Evolutionary conservation across 2,329 filamentous ascomycete species (phyloP).

Genomic region (Parastagonospora avenae): DNA sequence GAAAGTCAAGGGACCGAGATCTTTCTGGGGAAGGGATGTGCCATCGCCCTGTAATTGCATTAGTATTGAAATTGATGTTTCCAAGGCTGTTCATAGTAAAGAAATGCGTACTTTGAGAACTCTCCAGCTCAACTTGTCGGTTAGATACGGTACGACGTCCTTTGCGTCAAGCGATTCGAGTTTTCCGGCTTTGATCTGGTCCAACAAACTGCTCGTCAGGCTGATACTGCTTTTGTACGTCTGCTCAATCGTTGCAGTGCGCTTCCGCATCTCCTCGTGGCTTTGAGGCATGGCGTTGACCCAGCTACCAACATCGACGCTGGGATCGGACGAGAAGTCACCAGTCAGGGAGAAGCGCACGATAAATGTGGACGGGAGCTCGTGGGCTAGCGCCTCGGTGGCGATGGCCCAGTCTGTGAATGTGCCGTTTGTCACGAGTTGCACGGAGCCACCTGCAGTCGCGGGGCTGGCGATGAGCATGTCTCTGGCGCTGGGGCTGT

Average conservation of each 20-base stretch:
- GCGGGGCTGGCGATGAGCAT: background rate
- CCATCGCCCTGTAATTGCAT: conserved; percentile 20
- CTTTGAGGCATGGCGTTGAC: conserved; percentile 23
- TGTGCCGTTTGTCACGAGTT: background rate
- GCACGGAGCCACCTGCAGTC: background rate
- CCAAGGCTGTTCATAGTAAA: background rate
- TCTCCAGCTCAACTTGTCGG: conserved; percentile 33
- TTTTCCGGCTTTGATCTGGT: conserved; percentile 20
- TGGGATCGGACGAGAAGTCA: conserved; percentile 18
- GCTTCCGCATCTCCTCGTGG: conserved; percentile 54
- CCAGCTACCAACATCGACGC: conserved; percentile 33
- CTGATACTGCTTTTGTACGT: conserved; percentile 21
- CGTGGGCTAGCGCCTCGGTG: conserved; percentile 6
- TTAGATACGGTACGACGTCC: conserved; percentile 35
- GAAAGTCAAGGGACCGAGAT: conserved; percentile 19
- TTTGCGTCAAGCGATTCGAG: conserved; percentile 23
- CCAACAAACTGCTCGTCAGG: conserved; percentile 34
- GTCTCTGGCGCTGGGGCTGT: conserved; percentile 20
- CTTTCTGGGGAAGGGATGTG: conserved; percentile 8
- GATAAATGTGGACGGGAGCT: conserved; percentile 23
- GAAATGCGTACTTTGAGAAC: conserved; percentile 21
- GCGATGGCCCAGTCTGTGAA: conserved; percentile 38
- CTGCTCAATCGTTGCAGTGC: conserved; percentile 7
- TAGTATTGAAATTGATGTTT: conserved; percentile 1
- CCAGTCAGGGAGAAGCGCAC: conserved; percentile 29